Base-by-base conservation (phyloP, 208 protist species). In the Leishmania martiniquensis region DNA sequence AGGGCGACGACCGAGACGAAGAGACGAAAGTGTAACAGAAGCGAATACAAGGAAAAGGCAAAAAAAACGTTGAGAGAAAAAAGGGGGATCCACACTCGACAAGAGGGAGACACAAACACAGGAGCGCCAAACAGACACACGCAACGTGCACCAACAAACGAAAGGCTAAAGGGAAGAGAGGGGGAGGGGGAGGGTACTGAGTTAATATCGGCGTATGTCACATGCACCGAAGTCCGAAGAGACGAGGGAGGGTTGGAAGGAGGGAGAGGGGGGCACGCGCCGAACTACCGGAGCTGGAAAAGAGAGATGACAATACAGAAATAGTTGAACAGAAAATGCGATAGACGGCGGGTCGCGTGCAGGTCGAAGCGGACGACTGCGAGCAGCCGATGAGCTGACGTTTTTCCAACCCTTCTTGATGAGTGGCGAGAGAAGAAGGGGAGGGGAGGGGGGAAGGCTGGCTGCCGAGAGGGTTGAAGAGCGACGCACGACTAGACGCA, bases 21-120 rank as follows among this genome's bases (percentile, higher is more conserved):
- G 22, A 49, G 47, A 51, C 12, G 17, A 22, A 12, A n/a, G 37
- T 47, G 42, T 49, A 55, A 63, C 52, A 69, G 73, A 74, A 77
- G 55, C 63, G 66, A 78, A 52, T 57, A 83, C 9, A 78, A 44
- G 44, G 44, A 70, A 52, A 44, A 52, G 44, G 42, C n/a, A 71
- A 17, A 34, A 32, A 52, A n/a, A 5, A 45, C 15, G 49, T 9
- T 5, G 7, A 37, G 13, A 47, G 3, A 57, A 57, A 62, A 29
- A 45, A 1, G 37, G 2, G 70, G 47, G 20, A 74, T 62, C 34
- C 15, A 12, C 29, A 57, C 32, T 54, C 17, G 45, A 57, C 32
- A 9, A 42, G 34, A n/a, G 51, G 17, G 37, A 45, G 37, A 4
- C 22, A 45, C 12, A 29, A 2, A 34, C 2, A 74, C 51, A 72